Evolutionary conservation across 1,284 basidiomycete genomes (phyloP), one percentile per base, ranked within the genome.

Genomic region (Marasmius tenuissimus): DNA sequence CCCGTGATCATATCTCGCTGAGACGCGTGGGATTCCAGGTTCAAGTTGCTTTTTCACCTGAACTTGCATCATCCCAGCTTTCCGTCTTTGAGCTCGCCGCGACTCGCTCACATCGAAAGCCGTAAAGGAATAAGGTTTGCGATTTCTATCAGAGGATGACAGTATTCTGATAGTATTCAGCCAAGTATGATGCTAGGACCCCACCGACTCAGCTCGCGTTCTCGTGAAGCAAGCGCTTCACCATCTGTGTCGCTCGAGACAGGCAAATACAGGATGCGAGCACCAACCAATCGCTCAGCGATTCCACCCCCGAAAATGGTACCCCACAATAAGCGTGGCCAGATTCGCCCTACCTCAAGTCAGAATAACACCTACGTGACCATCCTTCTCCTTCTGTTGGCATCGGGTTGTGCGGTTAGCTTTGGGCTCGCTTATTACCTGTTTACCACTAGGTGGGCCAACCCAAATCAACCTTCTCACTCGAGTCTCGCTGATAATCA

Each of bases 191-290:
- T 47, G 45, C 20, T 47, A 47, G 45, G 45, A 20, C 45, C 52
- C 5, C 72, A 72, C 62, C 68, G 66, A 66, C 59, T 72, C 8
- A 66, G 73, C 37, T 63, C 69, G 37, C 62, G 69, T 40, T 65
- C 72, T 39, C 69, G 72, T 50, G 67, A 69, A 58, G 72, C 72
- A 27, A 75, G 71, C 45, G 58, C 62, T 14, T 91, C 88, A 6
- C 87, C 88, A n/a, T 86, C 88, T 1, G 73, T 88, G 33, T 79
- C 82, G 4, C 73, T 85, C 61, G 88, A 89, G 69, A 85, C 82
- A 67, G 87, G 88, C 38, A 73, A 80, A 42, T 87, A 88, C 65
- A 79, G 86, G 47, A 81, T 89, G 74, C 81, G 82, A 18, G 78
- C 79, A 22, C 83, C 82, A 3, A 66, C 73, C 56, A 67, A 58